Evolutionary conservation across 2,329 filamentous ascomycete genomes (phyloP).

Genomic region (Ceratocystis colombiana): DNA sequence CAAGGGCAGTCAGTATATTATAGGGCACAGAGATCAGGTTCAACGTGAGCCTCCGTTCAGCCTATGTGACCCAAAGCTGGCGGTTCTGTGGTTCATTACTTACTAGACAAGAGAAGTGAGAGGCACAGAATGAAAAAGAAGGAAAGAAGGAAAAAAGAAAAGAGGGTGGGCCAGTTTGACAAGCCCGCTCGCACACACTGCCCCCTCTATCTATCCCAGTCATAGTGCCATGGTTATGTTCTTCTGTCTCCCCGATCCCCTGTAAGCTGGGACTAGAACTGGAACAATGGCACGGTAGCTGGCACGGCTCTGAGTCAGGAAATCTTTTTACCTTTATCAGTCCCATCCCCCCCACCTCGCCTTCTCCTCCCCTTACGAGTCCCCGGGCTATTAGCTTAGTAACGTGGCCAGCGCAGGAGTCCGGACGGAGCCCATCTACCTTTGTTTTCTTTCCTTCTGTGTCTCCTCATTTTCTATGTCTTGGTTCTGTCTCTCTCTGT

Average conservation of each 20-base stretch:
- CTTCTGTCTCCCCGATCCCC: neutral
- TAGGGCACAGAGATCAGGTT: slow-evolving; percentile 3
- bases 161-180: neutral
- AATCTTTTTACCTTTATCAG: neutral
- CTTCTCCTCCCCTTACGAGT: neutral
- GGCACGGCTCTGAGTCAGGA: neutral
- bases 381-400: neutral
- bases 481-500: neutral
- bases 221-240: too few relatives aligned
- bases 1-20: neutral
- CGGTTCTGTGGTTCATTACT: neutral
- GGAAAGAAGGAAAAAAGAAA: neutral
- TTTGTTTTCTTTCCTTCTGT: neutral
- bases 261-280: neutral
- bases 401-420: too few relatives aligned
- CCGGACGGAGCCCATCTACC: too few relatives aligned
- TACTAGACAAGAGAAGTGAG: too few relatives aligned
- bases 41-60: neutral
- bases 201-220: too few relatives aligned
- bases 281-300: neutral
- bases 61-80: neutral
- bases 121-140: neutral
- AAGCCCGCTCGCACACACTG: neutral
- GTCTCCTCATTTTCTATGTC: neutral
- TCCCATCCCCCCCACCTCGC: neutral